A percentile compares a stretch with the other conserved stretches of the same genome.
Evolutionary conservation across 129 eudicot species (phyloP).

Genomic region (Arctium lappa): DNA sequence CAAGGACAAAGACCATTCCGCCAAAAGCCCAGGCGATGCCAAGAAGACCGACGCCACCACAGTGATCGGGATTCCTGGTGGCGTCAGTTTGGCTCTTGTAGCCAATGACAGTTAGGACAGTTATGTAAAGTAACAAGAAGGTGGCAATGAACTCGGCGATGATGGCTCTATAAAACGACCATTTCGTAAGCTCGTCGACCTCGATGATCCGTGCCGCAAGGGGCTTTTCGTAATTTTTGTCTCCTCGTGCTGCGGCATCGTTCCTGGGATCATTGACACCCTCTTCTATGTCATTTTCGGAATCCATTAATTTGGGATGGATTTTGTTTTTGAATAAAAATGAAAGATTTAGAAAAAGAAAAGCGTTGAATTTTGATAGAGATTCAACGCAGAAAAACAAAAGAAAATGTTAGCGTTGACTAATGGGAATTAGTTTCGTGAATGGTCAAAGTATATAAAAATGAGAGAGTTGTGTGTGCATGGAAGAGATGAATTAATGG

Average conservation of each 20-base stretch:
- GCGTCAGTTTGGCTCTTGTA: conserved; percentile 48
- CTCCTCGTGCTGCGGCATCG: not conserved
- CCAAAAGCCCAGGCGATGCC: conserved; percentile 76
- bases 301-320: conserved; percentile 21
- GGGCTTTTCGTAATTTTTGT: conserved; percentile 48
- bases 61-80: conserved; percentile 3
- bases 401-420: conserved; percentile 18
- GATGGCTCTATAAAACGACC: conserved; percentile 67
- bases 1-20: conserved; percentile 72
- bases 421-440: conserved; percentile 19
- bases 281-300: conserved; percentile 27
- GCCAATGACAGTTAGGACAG: conserved; percentile 53
- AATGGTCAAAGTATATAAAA: conserved; percentile 17
- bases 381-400: conserved; percentile 14
- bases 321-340: not conserved
- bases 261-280: conserved; percentile 11
- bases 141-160: conserved; percentile 61
- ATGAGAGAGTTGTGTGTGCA: conserved; percentile 9
- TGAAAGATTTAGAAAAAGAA: conserved; percentile 10
- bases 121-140: conserved; percentile 51
- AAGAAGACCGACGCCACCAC: conserved; percentile 68
- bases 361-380: conserved; percentile 14
- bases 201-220: conserved; percentile 45
- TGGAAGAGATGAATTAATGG: conserved; percentile 31
- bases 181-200: conserved; percentile 41